Percentiles rank a stretch among this genome's conserved stretches.
Conservation (phyloP, 352 stramenopile genomes). For the Saprolegnia parasitica region DNA sequence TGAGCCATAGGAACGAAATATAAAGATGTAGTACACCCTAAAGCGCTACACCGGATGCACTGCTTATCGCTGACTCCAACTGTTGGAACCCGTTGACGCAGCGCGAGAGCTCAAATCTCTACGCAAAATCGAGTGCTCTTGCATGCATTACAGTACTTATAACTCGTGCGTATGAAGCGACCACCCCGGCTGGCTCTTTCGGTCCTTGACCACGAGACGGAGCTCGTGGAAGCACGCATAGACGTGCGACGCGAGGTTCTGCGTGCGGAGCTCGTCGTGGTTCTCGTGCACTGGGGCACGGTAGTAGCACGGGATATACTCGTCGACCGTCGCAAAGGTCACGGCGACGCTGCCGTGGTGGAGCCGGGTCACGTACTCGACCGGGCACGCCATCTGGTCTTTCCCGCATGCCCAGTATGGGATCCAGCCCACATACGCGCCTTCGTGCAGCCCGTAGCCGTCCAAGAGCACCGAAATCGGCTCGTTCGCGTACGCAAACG, state of each 20-base stretch:
- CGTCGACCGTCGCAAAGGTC: conserved; percentile 8
- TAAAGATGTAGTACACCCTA: no score
- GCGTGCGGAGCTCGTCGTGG: not conserved
- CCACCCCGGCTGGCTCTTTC: conserved; percentile 10
- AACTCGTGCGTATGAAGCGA: not conserved
- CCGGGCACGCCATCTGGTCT: not conserved
- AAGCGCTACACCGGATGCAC: no score
- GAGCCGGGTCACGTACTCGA: not conserved
- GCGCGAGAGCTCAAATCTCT: no score
- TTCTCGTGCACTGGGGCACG: not conserved
- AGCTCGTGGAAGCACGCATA: conserved; percentile 12
- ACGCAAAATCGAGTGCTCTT: no score
- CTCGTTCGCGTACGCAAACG: conserved; percentile 15
- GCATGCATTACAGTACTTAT: not conserved
- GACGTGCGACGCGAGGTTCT: not conserved
- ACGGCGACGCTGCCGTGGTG: conserved; percentile 2
- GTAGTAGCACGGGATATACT: conserved; percentile 7
- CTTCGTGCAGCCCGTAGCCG: conserved; percentile 9
- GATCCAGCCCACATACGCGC: conserved; percentile 1
- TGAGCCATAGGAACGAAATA: no score
- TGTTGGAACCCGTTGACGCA: no score
- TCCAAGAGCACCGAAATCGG: conserved; percentile 4
- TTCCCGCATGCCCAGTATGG: conserved; percentile 6
- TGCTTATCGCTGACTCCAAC: no score
- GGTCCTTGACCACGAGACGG: conserved; percentile 7